Evolutionary conservation across 1,284 basidiomycete species (phyloP), one percentile per base, ranked within the genome.

Genomic region (Ganoderma sp.): DNA sequence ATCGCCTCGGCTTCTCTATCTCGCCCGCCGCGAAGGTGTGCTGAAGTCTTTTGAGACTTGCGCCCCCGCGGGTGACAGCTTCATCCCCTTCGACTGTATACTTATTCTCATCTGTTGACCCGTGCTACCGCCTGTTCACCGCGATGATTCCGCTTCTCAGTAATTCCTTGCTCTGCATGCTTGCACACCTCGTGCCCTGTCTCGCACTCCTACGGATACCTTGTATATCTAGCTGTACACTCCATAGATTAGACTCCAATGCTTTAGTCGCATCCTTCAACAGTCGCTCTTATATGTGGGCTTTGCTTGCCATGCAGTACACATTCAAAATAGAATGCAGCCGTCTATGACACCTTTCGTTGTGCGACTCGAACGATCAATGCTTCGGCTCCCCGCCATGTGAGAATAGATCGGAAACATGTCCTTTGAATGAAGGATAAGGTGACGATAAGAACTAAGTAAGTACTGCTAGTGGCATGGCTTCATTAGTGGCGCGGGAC

Each of bases 1-100:
- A 81, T 61, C 66, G 75, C 68, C 78, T 87, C 67, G 81, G 78
- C 74, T 87, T 85, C 65, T 80, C 78, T 3, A 71, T 79, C 50
- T 8, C 6, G 12, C 37, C 56, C 37, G 37, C 56, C 19, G 56
- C 58, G n/a, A 22, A 14, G 17, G 58, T 28, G 37, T 52, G 48
- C 12, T 52, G 22, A 25, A 52, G 48, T 12, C 12, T 25, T 25
- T 41, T 22, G n/a, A 19, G 17, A 10, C 37, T 39, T 39, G 37
- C 37, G 37, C 10, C 8, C 37, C 37, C 7, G 37, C 37, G 37
- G 10, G 37, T 3, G 37, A 39, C 3, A 39, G 10, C 37, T 39
- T 39, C 2, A 39, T 39, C 37, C 10, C 37, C 37, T 39, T 39
- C 37, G 37, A 39, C 32, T 19, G n/a, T 37, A 42, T 39, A 37